These are phyloP conservation scores for Punica granatum DNA, from an alignment of 345 rosid genomes.

Conservation along the genomic window DNA sequence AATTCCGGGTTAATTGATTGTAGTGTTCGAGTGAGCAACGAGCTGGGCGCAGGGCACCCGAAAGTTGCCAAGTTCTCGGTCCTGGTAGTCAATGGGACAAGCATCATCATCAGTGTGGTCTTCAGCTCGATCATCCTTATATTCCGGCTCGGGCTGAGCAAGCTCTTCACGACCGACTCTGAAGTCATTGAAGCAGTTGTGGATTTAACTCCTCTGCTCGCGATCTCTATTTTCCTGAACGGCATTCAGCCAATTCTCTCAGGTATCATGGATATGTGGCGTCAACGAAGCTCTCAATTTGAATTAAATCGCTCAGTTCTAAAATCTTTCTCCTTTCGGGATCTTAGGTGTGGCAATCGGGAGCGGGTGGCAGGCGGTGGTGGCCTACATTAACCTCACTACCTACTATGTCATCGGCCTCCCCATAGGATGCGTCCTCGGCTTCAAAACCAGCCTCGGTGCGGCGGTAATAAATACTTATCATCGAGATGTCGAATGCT, in stretches of 20 bases:
- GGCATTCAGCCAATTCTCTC: conserved; percentile 96
- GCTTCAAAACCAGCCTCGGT: conserved; percentile 73
- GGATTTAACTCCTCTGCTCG: conserved; percentile 62
- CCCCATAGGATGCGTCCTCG: conserved; percentile 85
- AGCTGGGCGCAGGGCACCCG: conserved; percentile 85
- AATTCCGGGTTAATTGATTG: neutral
- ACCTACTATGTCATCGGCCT: conserved; percentile 85
- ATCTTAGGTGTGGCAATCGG: conserved; percentile 90
- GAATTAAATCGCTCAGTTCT: too few species aligned
- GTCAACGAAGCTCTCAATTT: too few species aligned
- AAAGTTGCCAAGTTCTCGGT: conserved; percentile 68
- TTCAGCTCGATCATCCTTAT: conserved; percentile 41
- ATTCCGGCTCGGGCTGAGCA: conserved; percentile 48
- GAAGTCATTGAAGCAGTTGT: conserved; percentile 64
- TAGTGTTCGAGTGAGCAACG: conserved; percentile 82
- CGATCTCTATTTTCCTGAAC: conserved; percentile 75
- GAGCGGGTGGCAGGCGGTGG: conserved; percentile 92
- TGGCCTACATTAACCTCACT: conserved; percentile 76
- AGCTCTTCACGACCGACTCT: conserved; percentile 60
- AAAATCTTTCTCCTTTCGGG: neutral
- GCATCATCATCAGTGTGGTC: conserved; percentile 48
- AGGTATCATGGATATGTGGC: too few species aligned
- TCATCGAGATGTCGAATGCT: neutral
- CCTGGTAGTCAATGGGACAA: conserved; percentile 56
- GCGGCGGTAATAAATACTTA: conserved; percentile 44